Percentiles rank a stretch among this genome's conserved stretches.
These are phyloP conservation scores for Fusarium aywerte DNA, from an alignment of 2,329 filamentous ascomycete genomes.

Conservation along the genomic window DNA sequence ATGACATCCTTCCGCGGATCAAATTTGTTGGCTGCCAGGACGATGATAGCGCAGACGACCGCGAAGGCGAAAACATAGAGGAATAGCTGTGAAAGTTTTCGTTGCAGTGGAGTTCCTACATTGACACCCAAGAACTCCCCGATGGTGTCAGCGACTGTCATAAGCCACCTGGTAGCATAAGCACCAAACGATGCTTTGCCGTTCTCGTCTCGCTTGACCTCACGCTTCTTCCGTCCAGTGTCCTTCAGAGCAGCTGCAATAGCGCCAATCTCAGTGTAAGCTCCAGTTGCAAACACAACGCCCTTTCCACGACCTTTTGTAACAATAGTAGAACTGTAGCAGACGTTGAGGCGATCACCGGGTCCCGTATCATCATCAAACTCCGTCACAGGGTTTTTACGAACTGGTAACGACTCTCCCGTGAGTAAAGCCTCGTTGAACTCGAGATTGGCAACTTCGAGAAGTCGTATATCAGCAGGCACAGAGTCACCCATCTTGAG, in stretches of 20 bases:
- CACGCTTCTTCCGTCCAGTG: constrained; percentile 48
- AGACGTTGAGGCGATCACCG: constrained; percentile 70
- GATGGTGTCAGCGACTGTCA: constrained; percentile 44
- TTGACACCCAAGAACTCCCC: constrained; percentile 58
- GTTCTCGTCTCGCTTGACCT: constrained; percentile 57
- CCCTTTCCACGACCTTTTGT: constrained; percentile 69
- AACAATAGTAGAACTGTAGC: constrained; percentile 71
- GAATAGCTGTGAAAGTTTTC: constrained; percentile 74
- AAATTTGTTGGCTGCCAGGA: constrained; percentile 43
- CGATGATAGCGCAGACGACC: constrained; percentile 38
- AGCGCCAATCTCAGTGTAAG: constrained; percentile 70
- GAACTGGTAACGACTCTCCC: constrained; percentile 63
- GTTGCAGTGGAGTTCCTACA: constrained; percentile 74
- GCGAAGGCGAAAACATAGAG: constrained; percentile 60
- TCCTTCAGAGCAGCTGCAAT: constrained; percentile 63
- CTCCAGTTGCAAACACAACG: constrained; percentile 70
- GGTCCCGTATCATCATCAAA: constrained; percentile 55
- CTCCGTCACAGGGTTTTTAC: constrained; percentile 59
- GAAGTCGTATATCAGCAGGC: constrained; percentile 65
- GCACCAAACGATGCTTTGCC: constrained; percentile 48
- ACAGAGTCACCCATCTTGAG: constrained; percentile 67
- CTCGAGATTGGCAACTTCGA: constrained; percentile 33
- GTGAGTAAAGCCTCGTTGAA: constrained; percentile 34
- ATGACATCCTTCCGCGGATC: constrained; percentile 51
- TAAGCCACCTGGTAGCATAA: constrained; percentile 48